A percentile compares a stretch with the other conserved stretches of the same genome.
Evolutionary conservation across 495 filamentous ascomycete species (phyloP).

Genomic region (Penicillium paradoxum): DNA sequence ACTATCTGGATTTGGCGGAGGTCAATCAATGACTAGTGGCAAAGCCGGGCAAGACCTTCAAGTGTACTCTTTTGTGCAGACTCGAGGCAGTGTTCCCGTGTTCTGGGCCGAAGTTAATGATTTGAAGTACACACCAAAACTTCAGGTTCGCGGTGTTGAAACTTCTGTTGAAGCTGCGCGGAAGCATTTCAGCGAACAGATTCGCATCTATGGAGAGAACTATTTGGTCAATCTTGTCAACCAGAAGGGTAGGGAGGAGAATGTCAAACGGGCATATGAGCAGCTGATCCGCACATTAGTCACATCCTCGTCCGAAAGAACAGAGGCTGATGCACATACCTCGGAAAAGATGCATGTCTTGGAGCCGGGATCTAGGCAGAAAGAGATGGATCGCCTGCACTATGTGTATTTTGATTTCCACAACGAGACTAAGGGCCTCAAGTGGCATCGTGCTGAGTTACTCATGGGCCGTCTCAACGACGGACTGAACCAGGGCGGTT

Average conservation of each 20-base stretch:
- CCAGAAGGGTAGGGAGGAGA: slow-evolving; percentile 81
- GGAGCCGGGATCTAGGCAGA: slow-evolving; percentile 56
- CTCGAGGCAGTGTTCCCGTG: slow-evolving; percentile 86
- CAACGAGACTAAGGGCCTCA: slow-evolving; percentile 88
- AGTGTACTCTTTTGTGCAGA: slow-evolving; percentile 90
- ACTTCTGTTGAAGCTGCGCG: slow-evolving; percentile 73
- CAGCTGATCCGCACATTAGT: slow-evolving; percentile 72
- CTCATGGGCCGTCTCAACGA: slow-evolving; percentile 75
- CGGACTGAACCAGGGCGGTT: slow-evolving; percentile 68
- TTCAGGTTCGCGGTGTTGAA: slow-evolving; percentile 81
- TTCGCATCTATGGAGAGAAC: slow-evolving; percentile 88
- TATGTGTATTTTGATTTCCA: slow-evolving; percentile 99
- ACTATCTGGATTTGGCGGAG: slow-evolving; percentile 75
- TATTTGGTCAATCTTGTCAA: slow-evolving; percentile 96
- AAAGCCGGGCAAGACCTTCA: slow-evolving; percentile 72
- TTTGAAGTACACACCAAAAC: slow-evolving; percentile 79
- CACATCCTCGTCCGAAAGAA: slow-evolving; percentile 59
- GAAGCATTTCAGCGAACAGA: slow-evolving; percentile 88
- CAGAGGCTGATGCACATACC: slow-evolving; percentile 50
- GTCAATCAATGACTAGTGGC: slow-evolving; percentile 66
- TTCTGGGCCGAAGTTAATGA: slow-evolving; percentile 95
- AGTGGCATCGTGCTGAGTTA: slow-evolving; percentile 86
- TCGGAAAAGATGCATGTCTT: slow-evolving; percentile 77
- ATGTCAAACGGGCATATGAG: slow-evolving; percentile 88
- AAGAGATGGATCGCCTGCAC: slow-evolving; percentile 74